Percentiles rank a stretch among this genome's conserved stretches.
Evolutionary conservation across 2,329 filamentous ascomycete species (phyloP).

Genomic region (Colletotrichum eremochloae): DNA sequence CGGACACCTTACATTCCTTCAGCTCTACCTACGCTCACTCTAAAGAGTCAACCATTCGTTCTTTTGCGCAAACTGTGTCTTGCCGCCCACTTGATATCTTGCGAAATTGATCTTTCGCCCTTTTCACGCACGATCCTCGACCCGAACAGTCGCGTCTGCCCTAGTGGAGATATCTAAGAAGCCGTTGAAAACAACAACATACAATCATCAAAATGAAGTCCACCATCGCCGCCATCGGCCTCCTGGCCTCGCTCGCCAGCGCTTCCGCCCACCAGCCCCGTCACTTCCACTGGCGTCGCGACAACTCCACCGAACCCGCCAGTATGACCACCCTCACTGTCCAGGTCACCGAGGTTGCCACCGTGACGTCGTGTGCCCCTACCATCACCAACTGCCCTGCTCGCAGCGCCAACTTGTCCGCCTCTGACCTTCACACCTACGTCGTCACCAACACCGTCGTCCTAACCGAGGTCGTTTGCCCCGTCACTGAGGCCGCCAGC

Average conservation of each 20-base stretch:
- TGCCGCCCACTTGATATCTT: slow-evolving; percentile 35
- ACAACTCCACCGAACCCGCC: slow-evolving; percentile 42
- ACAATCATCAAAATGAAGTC: slow-evolving; percentile 62
- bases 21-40: slow-evolving; percentile 31
- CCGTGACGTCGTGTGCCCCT: slow-evolving; percentile 70
- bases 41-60: slow-evolving; percentile 37
- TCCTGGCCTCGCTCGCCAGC: slow-evolving; percentile 58
- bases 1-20: slow-evolving; percentile 44
- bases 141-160: slow-evolving; percentile 14
- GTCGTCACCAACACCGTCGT: slow-evolving; percentile 56
- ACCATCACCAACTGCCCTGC: slow-evolving; percentile 69
- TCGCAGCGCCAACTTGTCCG: slow-evolving; percentile 53
- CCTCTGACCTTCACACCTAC: slow-evolving; percentile 51
- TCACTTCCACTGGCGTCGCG: slow-evolving; percentile 48
- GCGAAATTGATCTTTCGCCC: slow-evolving; percentile 44
- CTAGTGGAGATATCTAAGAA: slow-evolving; percentile 20
- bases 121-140: slow-evolving; percentile 34
- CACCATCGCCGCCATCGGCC: slow-evolving; percentile 57
- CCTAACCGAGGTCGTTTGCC: slow-evolving; percentile 60
- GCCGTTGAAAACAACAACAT: slow-evolving; percentile 14
- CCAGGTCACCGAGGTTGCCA: slow-evolving; percentile 67
- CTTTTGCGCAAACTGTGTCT: slow-evolving; percentile 44
- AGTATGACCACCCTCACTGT: slow-evolving; percentile 60
- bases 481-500: slow-evolving; percentile 56
- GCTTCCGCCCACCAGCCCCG: slow-evolving; percentile 58